These are phyloP conservation scores for Naematelia encephala DNA, from an alignment of 768 basidiomycete species.

Conservation along the genomic window DNA sequence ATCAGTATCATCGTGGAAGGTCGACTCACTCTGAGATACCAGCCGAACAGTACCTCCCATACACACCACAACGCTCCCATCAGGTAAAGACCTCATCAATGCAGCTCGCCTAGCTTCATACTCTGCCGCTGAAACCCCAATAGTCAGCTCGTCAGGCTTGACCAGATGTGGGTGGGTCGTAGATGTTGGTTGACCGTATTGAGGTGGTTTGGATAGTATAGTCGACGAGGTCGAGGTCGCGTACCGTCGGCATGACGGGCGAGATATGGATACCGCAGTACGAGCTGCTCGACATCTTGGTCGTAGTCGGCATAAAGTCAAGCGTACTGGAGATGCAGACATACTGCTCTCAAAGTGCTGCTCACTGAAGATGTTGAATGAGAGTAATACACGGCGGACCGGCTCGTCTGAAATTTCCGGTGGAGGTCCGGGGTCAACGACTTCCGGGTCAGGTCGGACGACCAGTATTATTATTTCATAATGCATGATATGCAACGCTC, in stretches of 20 bases:
- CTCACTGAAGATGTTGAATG: neutral
- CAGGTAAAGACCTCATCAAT: constrained; percentile 72
- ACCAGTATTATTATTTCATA: too few relatives aligned
- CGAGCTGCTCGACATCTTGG: neutral
- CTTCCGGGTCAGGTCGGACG: too few relatives aligned
- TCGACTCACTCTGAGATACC: constrained; percentile 63
- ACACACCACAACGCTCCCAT: constrained; percentile 69
- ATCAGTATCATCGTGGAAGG: neutral
- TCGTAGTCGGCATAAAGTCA: neutral
- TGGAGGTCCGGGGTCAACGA: too few relatives aligned
- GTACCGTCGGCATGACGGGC: neutral
- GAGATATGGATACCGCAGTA: neutral
- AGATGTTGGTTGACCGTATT: constrained; percentile 73
- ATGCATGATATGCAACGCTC: neutral
- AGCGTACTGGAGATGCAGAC: neutral
- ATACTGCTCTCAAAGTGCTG: too few relatives aligned
- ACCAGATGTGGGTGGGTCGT: constrained; percentile 81
- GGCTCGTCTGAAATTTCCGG: neutral
- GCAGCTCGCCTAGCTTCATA: constrained; percentile 68
- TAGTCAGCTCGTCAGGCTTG: constrained; percentile 66
- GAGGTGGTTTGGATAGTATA: constrained; percentile 61
- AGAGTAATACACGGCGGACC: neutral
- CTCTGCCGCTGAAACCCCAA: constrained; percentile 72
- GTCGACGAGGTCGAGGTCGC: neutral
- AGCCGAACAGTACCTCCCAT: constrained; percentile 65